Evolutionary conservation across 768 basidiomycete species (phyloP).

Genomic region (Favolaschia claudopus): DNA sequence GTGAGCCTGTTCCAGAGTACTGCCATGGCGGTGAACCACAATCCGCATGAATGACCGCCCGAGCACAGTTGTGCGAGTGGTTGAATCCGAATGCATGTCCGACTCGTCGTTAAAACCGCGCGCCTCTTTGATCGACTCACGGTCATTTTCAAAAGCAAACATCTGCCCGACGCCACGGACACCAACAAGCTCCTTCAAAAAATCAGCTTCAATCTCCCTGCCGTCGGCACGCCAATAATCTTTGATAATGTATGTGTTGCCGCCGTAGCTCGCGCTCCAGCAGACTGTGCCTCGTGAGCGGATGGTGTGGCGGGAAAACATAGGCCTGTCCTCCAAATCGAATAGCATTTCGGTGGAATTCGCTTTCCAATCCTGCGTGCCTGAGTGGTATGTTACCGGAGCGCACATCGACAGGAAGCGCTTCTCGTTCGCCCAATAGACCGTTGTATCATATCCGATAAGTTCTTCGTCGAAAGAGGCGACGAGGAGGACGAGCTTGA

Average conservation of each 20-base stretch:
- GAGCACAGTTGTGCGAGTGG: not conserved
- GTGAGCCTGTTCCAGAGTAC: conserved; percentile 18
- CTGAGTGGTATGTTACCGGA: not conserved
- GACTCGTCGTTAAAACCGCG: conserved; percentile 3
- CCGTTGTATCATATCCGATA: conserved; percentile 32
- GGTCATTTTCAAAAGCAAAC: conserved; percentile 10
- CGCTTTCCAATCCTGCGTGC: not conserved
- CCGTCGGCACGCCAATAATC: conserved; percentile 29
- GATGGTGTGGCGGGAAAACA: conserved; percentile 26
- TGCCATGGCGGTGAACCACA: conserved; percentile 21
- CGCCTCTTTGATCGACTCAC: not conserved
- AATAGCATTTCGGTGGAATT: not conserved
- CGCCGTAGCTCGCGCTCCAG: conserved; percentile 25
- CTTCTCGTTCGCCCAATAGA: conserved; percentile 24
- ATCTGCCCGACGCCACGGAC: conserved; percentile 29
- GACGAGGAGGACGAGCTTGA: conserved; percentile 30
- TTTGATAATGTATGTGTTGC: conserved; percentile 25
- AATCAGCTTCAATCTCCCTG: conserved; percentile 11
- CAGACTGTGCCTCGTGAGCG: conserved; percentile 31
- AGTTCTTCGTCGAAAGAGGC: conserved; percentile 20
- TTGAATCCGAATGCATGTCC: not conserved
- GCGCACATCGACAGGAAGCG: conserved; percentile 10
- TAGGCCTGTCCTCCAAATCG: not conserved
- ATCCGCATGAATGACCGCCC: conserved; percentile 23
- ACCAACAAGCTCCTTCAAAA: conserved; percentile 18